Base-by-base conservation (phyloP, 148 eudicot species). In the Arbutus unedo region DNA sequence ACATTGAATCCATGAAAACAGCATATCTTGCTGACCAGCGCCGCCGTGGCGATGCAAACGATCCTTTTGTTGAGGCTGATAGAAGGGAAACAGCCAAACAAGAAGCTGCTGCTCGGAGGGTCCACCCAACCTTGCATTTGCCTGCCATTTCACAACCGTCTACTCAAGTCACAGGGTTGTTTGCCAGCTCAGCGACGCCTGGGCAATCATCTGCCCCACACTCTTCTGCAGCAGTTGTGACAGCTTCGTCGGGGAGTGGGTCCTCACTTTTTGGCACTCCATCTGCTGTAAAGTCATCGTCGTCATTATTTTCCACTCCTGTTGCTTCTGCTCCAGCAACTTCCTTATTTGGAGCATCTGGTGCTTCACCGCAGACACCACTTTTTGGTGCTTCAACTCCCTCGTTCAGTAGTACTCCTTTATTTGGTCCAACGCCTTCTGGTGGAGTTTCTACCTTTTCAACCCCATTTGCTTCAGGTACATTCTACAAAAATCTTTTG, bases 11-110 rank as follows among this genome's bases (percentile, higher is more conserved):
- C 77, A 96, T 96, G 99, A 94, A 91, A 87, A 81, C 98, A 77
- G 99, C 98, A 48, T 96, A 96, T 79, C 97, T 96, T 80, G 92
- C 91, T 78, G 98, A 96, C 77, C 98, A 93, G 82, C 95, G 94
- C 45, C 91, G 90, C 15, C 88, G 94, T 64, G 99, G 99, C 45
- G 98, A 96, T 53, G 90, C 76, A 18, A 89, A 85, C 80, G 92
- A 96, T 86, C 99, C 99, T 4, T 96, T 96, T 86, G 90, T 94
- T 45, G 99, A 96, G 87, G 99, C 99, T 62, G 98, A 96, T 89
- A 87, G 99, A 50, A 90, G 99, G 77, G 98, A 94, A 85, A 88
- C 90, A 18, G 98, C 99, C 67, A 93, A 93, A 87, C 95, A 87
- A 86, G 97, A 93, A 87, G 99, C 99, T 68, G 99, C 98, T 76